phyloP scores from a whole-genome alignment of 2,329 filamentous ascomycete species.

The Botryotinia narcissicola region DNA sequence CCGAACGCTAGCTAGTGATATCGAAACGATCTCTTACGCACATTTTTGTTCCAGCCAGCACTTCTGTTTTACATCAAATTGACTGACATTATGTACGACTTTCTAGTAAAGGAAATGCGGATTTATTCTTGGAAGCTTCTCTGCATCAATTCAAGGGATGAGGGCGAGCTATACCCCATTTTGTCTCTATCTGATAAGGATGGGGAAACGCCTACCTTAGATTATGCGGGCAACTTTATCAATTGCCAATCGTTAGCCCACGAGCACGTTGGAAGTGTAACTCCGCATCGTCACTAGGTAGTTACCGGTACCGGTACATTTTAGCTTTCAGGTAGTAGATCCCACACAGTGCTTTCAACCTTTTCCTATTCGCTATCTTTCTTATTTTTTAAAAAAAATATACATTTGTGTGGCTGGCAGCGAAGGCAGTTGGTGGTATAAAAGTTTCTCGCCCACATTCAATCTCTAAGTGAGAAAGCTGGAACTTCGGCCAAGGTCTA shows the following conservation, averaged over 20 bases:
- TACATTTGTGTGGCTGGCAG: not conserved
- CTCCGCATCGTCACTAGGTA: not conserved
- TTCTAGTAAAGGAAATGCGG: not conserved
- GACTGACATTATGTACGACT: not conserved
- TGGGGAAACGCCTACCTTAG: not conserved
- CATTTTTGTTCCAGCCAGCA: not conserved
- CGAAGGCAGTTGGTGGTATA: not conserved
- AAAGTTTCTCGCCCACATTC: not conserved
- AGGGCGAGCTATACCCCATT: not conserved
- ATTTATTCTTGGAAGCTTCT: not conserved
- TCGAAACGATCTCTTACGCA: not conserved
- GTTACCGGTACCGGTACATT: not conserved
- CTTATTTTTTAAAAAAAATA: not conserved
- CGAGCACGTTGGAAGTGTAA: not conserved
- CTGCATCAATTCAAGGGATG: too few relatives aligned
- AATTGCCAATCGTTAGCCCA: slow-evolving; percentile 9
- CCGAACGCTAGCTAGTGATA: not conserved
- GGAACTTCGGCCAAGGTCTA: not conserved
- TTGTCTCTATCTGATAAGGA: not conserved
- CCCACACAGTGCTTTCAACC: not conserved
- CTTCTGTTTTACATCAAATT: not conserved
- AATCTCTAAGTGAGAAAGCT: not conserved
- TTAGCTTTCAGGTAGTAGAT: not conserved
- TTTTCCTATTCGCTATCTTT: not conserved
- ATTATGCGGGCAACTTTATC: not conserved